phyloP scores from a whole-genome alignment of 805 yeast genomes.

The Cyberlindnera mrakii region DNA sequence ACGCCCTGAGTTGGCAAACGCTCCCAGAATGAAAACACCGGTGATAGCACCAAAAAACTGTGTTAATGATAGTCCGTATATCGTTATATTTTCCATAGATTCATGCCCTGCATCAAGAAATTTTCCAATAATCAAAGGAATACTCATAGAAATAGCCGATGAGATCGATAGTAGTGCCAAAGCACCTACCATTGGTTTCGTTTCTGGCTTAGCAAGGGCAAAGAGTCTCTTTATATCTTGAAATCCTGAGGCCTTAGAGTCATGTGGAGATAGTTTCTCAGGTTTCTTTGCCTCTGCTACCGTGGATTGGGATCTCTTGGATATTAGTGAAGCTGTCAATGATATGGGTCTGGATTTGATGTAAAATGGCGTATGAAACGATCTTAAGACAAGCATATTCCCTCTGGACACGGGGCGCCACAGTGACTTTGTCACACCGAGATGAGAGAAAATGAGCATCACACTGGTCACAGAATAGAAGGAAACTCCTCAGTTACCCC shows the following conservation, averaged over 20 bases:
- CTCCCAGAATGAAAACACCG: conserved; percentile 63
- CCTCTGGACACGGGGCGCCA: too few relatives aligned
- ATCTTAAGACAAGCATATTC: not conserved
- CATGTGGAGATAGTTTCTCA: conserved; percentile 25
- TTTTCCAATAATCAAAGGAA: conserved; percentile 83
- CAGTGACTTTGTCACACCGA: too few relatives aligned
- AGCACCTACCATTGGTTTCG: conserved; percentile 52
- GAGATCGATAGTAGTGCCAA: conserved; percentile 58
- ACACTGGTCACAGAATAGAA: too few relatives aligned
- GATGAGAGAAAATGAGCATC: too few relatives aligned
- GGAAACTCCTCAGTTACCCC: too few relatives aligned
- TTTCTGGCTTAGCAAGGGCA: conserved; percentile 51
- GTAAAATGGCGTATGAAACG: not conserved
- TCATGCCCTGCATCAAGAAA: conserved; percentile 54
- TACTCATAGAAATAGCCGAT: conserved; percentile 72
- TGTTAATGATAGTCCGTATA: conserved; percentile 53
- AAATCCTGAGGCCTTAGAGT: conserved; percentile 29
- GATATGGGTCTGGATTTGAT: too few relatives aligned
- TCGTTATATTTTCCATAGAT: conserved; percentile 25
- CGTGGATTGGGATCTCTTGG: not conserved
- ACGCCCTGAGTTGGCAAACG: conserved; percentile 75
- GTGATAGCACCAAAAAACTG: conserved; percentile 60
- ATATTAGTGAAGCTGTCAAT: not conserved
- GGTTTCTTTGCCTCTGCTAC: not conserved
- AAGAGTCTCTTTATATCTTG: conserved; percentile 39